These are phyloP conservation scores for Wickerhamiella kurtzmanii DNA, from an alignment of 805 yeast species.

Conservation along the genomic window DNA sequence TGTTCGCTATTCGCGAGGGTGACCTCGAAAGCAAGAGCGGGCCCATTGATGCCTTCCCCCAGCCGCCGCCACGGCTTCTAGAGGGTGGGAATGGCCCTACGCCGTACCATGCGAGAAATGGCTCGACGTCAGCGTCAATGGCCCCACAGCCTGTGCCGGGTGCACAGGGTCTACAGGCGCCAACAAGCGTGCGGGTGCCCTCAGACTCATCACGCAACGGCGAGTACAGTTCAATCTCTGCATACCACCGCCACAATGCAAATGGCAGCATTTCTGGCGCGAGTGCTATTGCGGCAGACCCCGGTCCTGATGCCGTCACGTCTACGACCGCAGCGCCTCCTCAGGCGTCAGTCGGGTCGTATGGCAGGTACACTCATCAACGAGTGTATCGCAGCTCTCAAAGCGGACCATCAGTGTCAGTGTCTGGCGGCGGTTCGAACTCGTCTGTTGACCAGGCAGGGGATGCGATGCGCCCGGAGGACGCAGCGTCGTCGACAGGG, in stretches of 20 bases:
- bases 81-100: neutral
- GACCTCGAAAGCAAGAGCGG: conserved; percentile 37
- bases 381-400: neutral
- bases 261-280: neutral
- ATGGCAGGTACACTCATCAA: neutral
- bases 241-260: neutral
- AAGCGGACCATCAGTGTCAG: neutral
- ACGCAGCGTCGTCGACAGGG: too few species aligned
- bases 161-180: neutral
- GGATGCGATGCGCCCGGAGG: too few species aligned
- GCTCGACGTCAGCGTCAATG: too few species aligned
- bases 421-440: neutral
- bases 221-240: neutral
- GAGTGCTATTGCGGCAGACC: neutral
- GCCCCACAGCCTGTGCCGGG: neutral
- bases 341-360: neutral
- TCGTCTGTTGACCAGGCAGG: too few species aligned
- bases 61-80: conserved; percentile 20
- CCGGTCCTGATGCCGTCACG: neutral
- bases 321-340: neutral
- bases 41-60: conserved; percentile 25
- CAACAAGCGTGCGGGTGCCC: neutral
- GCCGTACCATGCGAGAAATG: too few species aligned
- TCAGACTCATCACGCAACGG: neutral
- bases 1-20: conserved; percentile 56